Evolutionary conservation across 495 filamentous ascomycete genomes (phyloP).

Genomic region (Hypoxylon lienhwacheense): DNA sequence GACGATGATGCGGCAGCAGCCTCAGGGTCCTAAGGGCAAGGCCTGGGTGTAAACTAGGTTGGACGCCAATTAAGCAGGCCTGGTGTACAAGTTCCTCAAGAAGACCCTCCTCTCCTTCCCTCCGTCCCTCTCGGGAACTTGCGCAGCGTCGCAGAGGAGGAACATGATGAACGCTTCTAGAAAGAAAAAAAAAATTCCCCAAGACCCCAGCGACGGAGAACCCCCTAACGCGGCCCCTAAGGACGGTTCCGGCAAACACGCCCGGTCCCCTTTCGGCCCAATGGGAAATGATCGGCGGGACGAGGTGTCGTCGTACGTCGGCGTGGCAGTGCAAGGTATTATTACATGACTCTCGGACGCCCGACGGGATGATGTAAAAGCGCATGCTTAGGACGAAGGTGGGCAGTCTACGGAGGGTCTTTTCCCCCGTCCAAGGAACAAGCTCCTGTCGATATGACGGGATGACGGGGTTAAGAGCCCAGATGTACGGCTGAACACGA

Average conservation of each 20-base stretch:
- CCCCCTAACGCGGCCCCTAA: slow-evolving; percentile 16
- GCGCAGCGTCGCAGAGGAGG: slow-evolving; percentile 4
- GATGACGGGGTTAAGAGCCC: slow-evolving; percentile 20
- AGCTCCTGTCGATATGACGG: slow-evolving; percentile 7
- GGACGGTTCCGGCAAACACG: slow-evolving; percentile 27
- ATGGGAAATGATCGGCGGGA: slow-evolving; percentile 30
- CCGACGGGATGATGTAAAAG: slow-evolving; percentile 31
- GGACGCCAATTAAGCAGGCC: no score
- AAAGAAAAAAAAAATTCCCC: slow-evolving; percentile 24
- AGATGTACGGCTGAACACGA: slow-evolving; percentile 30
- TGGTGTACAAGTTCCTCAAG: slow-evolving; percentile 2
- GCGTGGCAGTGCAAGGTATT: slow-evolving; percentile 37
- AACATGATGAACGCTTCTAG: slow-evolving; percentile 18
- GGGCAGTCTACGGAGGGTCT: slow-evolving; percentile 17
- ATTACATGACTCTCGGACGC: slow-evolving; percentile 18
- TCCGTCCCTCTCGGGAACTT: slow-evolving; percentile 18
- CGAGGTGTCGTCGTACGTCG: slow-evolving; percentile 21
- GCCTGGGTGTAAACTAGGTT: not conserved
- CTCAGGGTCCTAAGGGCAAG: not conserved
- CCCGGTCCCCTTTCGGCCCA: slow-evolving; percentile 16
- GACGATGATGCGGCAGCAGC: slow-evolving; percentile 9
- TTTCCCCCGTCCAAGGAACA: slow-evolving; percentile 26
- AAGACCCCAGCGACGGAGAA: slow-evolving; percentile 18
- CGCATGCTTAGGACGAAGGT: no score
- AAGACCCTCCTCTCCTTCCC: slow-evolving; percentile 26